Base-by-base conservation (phyloP, 306 rosid genomes). In the Ochetophila trinervis region DNA sequence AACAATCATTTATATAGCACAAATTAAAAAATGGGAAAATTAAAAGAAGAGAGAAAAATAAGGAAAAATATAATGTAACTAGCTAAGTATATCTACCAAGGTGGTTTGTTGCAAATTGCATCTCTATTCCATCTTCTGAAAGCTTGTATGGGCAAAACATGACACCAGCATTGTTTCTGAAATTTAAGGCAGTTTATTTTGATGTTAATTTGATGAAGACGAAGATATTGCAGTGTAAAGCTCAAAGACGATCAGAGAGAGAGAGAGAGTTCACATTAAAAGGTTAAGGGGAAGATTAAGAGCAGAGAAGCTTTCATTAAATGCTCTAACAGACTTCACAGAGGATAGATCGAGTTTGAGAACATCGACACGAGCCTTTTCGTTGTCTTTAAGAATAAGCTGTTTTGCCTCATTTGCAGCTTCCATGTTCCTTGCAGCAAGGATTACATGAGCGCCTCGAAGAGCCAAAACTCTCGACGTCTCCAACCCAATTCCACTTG, bases 101-200 rank as follows among this genome's bases (percentile, higher is more conserved):
- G 73, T 93, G 86, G 65, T 93, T 93, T 51, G 99, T 93, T 21
- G 87, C 89, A 74, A 90, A 90, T 64, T 93, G 99, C 85, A 81
- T 70, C 81, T 93, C 97, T 30, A 93, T 79, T 19, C 89, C 94
- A 75, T 93, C 97, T 47, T 84, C 75, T 18, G 97, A 81, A 15
- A 84, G 79, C 77, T 70, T 78, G 72, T 78, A 87, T 11, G 97
- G 97, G 64, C 99, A 90, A 76, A 93, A 93, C 99, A 93, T 90
- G 34, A 93, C 81, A 48, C 99, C 96, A 63, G 97, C 99, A 66
- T 93, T 93, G 90, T 93, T 93, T 93, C 99, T 93, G 77, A 75
- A 82, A 80, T 21, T 44, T 0, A 22, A 32, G 53, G 37, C 64
- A 20, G 23, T 44, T n/a, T 50, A 60, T 53, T 30, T 70, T 27